Percentiles rank a stretch among this genome's conserved stretches.
Conservation (phyloP, 2,329 filamentous ascomycete genomes). For the Ilyonectria mors-panacis region DNA sequence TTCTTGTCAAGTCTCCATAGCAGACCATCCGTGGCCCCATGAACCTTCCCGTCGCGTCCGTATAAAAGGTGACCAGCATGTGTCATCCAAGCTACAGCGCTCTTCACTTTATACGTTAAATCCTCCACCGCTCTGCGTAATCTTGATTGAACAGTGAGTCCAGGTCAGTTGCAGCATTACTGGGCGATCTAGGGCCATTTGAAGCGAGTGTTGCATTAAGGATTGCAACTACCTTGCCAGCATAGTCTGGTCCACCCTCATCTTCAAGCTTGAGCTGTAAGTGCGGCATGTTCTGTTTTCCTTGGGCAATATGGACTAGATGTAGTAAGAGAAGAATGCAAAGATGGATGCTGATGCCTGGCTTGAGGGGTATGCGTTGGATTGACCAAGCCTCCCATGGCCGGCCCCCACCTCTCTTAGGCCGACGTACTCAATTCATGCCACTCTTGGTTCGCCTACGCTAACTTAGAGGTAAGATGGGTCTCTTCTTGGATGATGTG, state of each 20-base stretch:
- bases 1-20: slow-evolving; percentile 39
- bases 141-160: slow-evolving; percentile 19
- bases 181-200: not conserved
- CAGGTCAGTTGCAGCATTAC: slow-evolving; percentile 15
- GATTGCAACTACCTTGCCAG: slow-evolving; percentile 15
- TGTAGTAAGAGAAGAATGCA: too few relatives aligned
- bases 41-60: slow-evolving; percentile 33
- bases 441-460: too few relatives aligned
- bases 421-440: too few relatives aligned
- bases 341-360: too few relatives aligned
- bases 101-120: slow-evolving; percentile 23
- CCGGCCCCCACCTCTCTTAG: too few relatives aligned
- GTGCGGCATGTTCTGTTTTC: slow-evolving; percentile 2
- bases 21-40: slow-evolving; percentile 34
- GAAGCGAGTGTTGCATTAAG: slow-evolving; percentile 24
- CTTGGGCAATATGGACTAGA: not conserved
- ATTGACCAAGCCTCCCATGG: too few relatives aligned
- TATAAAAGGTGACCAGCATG: slow-evolving; percentile 26
- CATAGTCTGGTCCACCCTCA: slow-evolving; percentile 23
- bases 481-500: too few relatives aligned
- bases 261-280: slow-evolving; percentile 21
- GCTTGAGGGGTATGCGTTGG: too few relatives aligned
- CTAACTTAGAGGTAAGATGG: too few relatives aligned
- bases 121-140: slow-evolving; percentile 1
- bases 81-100: slow-evolving; percentile 26